A percentile compares a stretch with the other conserved stretches of the same genome.
phyloP scores from a whole-genome alignment of 1,284 basidiomycete genomes.

The Phylloporus gajari region DNA sequence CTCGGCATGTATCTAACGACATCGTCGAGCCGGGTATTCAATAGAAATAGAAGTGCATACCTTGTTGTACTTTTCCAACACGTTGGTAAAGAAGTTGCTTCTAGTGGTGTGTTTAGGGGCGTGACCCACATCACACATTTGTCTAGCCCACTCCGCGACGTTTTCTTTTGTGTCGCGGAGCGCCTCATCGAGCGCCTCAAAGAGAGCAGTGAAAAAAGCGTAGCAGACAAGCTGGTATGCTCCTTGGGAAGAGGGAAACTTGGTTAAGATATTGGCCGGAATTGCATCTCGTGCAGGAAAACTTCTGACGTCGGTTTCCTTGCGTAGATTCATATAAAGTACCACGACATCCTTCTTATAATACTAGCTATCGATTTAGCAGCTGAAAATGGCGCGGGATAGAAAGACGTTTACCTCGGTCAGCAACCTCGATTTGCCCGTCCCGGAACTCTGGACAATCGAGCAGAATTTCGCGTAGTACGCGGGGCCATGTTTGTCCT shows the following conservation, averaged over 20 bases:
- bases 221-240: not conserved
- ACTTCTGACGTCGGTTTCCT: not conserved
- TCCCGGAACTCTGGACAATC: conserved; percentile 35
- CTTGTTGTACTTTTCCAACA: conserved; percentile 1
- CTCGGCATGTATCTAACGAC: not conserved
- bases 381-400: not conserved
- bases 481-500: not conserved
- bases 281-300: conserved; percentile 25
- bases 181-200: conserved; percentile 11
- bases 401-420: conserved; percentile 19
- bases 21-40: not conserved
- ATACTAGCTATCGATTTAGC: not conserved
- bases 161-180: not conserved
- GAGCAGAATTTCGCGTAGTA: conserved; percentile 34
- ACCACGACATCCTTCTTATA: conserved; percentile 22
- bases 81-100: not conserved
- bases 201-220: conserved; percentile 25
- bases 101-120: not conserved
- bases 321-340: conserved; percentile 32
- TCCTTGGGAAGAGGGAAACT: too few species aligned
- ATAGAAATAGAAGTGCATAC: not conserved
- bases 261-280: conserved; percentile 21
- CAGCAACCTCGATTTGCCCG: conserved; percentile 33
- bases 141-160: not conserved
- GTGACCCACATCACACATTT: conserved; percentile 5